Percentiles rank a stretch among this genome's conserved stretches.
These are phyloP conservation scores for Coprinopsis cinerea DNA, from an alignment of 768 basidiomycete genomes.

Conservation along the genomic window DNA sequence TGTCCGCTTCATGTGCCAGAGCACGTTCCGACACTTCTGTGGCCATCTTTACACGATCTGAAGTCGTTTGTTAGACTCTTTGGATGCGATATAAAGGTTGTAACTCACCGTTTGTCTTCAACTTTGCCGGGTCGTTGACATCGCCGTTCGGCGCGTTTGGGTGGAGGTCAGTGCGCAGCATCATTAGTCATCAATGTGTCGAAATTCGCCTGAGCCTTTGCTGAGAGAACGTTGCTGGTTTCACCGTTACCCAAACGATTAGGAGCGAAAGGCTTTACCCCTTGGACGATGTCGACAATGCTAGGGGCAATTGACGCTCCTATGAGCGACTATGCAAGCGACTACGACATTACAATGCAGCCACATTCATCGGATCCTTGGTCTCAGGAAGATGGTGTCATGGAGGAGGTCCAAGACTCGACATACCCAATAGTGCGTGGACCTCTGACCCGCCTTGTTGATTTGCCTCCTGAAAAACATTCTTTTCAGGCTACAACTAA, in stretches of 20 bases:
- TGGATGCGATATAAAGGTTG: too few species aligned
- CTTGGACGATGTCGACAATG: slow-evolving; percentile 10
- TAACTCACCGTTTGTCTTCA: too few species aligned
- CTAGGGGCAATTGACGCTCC: slow-evolving; percentile 13
- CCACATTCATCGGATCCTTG: slow-evolving; percentile 15
- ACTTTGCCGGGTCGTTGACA: too few species aligned
- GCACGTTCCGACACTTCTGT: slow-evolving; percentile 4
- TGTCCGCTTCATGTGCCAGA: slow-evolving; percentile 46
- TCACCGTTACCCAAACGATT: too few species aligned
- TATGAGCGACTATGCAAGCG: slow-evolving; percentile 15
- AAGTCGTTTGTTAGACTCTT: not conserved
- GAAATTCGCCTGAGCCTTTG: too few species aligned
- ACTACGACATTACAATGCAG: slow-evolving; percentile 15
- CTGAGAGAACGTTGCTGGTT: too few species aligned
- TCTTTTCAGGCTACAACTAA: not conserved
- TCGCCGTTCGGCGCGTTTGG: too few species aligned
- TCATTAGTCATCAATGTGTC: too few species aligned
- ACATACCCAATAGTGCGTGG: slow-evolving; percentile 3
- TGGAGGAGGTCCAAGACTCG: slow-evolving; percentile 13
- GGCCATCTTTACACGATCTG: slow-evolving; percentile 10
- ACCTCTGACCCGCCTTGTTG: too few species aligned
- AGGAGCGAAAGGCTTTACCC: too few species aligned
- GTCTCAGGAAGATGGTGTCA: slow-evolving; percentile 13
- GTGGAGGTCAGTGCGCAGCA: too few species aligned
- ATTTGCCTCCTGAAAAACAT: too few species aligned